A percentile compares a stretch with the other conserved stretches of the same genome.
These are phyloP conservation scores for Kalmanozyma brasiliensis DNA, from an alignment of 1,284 basidiomycete species.

Conservation along the genomic window DNA sequence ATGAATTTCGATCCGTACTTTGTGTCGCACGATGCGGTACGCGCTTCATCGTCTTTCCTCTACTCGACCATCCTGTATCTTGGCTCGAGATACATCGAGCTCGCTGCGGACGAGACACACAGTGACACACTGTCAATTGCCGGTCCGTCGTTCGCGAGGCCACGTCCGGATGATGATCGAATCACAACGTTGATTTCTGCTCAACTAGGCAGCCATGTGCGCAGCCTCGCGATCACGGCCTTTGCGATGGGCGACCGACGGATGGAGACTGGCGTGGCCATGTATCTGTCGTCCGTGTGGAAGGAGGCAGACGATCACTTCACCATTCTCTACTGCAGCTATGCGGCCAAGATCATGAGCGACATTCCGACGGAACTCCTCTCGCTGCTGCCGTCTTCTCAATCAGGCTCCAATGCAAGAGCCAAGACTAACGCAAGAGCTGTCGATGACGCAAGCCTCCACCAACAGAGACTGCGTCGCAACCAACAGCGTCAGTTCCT, in stretches of 20 bases:
- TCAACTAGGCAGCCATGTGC: constrained; percentile 37
- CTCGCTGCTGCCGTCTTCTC: constrained; percentile 30
- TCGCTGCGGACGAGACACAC: constrained; percentile 15
- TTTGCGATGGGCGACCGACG: constrained; percentile 40
- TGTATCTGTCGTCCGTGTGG: constrained; percentile 49
- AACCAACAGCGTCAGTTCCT: constrained; percentile 45
- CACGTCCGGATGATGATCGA: constrained; percentile 21
- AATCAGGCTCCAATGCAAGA: not conserved
- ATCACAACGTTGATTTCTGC: constrained; percentile 27
- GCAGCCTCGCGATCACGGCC: constrained; percentile 33
- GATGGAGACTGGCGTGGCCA: constrained; percentile 46
- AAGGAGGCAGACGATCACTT: constrained; percentile 53
- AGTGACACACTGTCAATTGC: constrained; percentile 8
- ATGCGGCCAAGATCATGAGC: constrained; percentile 52
- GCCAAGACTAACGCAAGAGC: constrained; percentile 14
- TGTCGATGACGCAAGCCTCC: constrained; percentile 3
- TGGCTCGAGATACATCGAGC: constrained; percentile 43
- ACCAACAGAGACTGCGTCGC: constrained; percentile 22
- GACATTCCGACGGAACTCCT: constrained; percentile 44
- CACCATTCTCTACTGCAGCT: constrained; percentile 48
- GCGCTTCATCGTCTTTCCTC: constrained; percentile 40
- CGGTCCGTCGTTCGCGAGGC: constrained; percentile 8
- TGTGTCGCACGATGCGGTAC: constrained; percentile 38
- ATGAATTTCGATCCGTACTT: constrained; percentile 47
- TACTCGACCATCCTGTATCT: constrained; percentile 46